Conservation (phyloP, 1,284 basidiomycete species). For the Cutaneotrichosporon cutaneum region DNA sequence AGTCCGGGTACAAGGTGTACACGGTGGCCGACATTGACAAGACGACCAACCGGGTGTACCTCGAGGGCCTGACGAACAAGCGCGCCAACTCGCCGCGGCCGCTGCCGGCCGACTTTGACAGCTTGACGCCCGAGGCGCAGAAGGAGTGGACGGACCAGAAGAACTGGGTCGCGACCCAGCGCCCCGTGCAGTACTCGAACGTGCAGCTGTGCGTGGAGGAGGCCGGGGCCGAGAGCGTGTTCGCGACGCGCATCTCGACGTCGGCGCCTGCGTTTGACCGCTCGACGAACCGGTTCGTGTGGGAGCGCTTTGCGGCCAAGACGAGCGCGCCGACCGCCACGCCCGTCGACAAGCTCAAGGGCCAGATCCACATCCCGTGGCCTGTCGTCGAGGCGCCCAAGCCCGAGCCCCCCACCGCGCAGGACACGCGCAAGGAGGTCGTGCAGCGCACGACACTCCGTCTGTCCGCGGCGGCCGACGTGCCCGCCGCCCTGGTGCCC, state of each 20-base stretch:
- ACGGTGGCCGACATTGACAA: slow-evolving; percentile 43
- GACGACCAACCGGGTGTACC: slow-evolving; percentile 41
- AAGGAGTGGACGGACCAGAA: slow-evolving; percentile 33
- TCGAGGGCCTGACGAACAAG: slow-evolving; percentile 45
- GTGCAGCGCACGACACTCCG: slow-evolving; percentile 19
- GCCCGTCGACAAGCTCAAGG: slow-evolving; percentile 21
- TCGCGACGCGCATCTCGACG: slow-evolving; percentile 44
- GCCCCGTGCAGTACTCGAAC: slow-evolving; percentile 49
- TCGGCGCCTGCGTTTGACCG: slow-evolving; percentile 34
- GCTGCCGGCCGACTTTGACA: slow-evolving; percentile 35
- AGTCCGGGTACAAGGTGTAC: slow-evolving; percentile 45
- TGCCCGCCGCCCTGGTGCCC: slow-evolving; percentile 22
- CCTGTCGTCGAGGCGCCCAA: slow-evolving; percentile 25
- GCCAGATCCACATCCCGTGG: slow-evolving; percentile 39
- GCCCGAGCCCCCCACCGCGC: slow-evolving; percentile 15
- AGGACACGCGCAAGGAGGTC: slow-evolving; percentile 27
- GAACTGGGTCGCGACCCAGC: slow-evolving; percentile 30
- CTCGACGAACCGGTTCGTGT: slow-evolving; percentile 27
- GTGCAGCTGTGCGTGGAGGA: slow-evolving; percentile 49
- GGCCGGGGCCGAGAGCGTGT: slow-evolving; percentile 29
- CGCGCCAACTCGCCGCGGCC: slow-evolving; percentile 35
- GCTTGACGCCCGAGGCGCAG: slow-evolving; percentile 26
- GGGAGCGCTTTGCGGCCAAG: slow-evolving; percentile 42
- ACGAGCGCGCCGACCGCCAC: slow-evolving; percentile 22
- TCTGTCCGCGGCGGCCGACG: slow-evolving; percentile 13